phyloP scores from a whole-genome alignment of 2,329 filamentous ascomycete species.

The Botryotinia narcissicola region DNA sequence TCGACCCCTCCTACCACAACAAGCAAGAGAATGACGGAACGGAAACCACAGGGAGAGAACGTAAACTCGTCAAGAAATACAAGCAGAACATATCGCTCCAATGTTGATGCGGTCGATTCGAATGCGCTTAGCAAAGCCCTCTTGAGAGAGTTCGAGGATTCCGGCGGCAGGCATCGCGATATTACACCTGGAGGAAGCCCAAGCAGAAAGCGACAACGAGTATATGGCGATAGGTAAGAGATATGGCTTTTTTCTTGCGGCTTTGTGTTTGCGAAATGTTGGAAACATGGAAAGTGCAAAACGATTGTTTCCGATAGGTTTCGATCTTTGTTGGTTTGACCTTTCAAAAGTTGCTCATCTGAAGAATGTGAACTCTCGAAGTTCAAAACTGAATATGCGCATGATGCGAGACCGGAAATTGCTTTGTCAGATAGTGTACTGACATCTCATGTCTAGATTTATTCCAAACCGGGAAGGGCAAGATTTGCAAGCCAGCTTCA shows the following conservation, averaged over 20 bases:
- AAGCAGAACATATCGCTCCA: conserved; percentile 25
- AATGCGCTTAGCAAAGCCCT: conserved; percentile 59
- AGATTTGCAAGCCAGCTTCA: conserved; percentile 91
- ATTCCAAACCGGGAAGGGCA: conserved; percentile 93
- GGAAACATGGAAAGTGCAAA: not conserved
- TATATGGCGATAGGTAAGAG: conserved; percentile 56
- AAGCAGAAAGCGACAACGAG: conserved; percentile 64
- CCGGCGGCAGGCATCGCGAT: conserved; percentile 53
- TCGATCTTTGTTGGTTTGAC: not conserved
- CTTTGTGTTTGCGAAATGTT: not conserved
- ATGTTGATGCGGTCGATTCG: conserved; percentile 45
- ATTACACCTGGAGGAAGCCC: conserved; percentile 64
- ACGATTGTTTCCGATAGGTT: not conserved
- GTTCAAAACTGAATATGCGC: not conserved
- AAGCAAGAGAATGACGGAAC: conserved; percentile 36
- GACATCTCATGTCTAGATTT: conserved; percentile 59
- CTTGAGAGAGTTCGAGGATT: conserved; percentile 56
- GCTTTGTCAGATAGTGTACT: conserved; percentile 22
- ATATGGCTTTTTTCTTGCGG: conserved; percentile 2
- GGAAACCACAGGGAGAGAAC: conserved; percentile 31
- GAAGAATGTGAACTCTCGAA: not conserved
- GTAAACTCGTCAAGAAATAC: conserved; percentile 24
- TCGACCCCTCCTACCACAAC: conserved; percentile 35
- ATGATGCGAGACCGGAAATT: not conserved
- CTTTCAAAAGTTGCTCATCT: not conserved